Conservation (phyloP, 2,329 filamentous ascomycete genomes). For the Didymellaceae sp. region DNA sequence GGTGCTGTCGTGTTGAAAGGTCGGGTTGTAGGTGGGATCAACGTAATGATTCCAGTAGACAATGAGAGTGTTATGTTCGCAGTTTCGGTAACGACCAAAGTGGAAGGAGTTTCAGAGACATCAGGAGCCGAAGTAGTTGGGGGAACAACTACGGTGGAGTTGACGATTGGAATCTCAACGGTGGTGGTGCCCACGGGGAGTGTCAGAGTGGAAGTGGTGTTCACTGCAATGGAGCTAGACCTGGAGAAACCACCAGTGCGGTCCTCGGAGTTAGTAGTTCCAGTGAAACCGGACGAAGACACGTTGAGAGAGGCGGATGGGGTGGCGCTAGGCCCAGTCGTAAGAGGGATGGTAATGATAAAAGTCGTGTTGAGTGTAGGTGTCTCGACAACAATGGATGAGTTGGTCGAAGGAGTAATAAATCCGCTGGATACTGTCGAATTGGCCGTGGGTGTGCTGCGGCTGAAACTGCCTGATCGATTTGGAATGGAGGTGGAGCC, state of each 20-base stretch:
- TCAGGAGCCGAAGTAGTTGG: conserved; percentile 2
- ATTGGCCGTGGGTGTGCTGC: conserved; percentile 4
- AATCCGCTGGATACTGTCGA: conserved; percentile 18
- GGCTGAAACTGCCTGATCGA: neutral
- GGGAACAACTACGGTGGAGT: conserved; percentile 8
- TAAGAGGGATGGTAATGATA: neutral
- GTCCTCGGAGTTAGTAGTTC: conserved; percentile 2
- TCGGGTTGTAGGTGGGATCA: conserved; percentile 13
- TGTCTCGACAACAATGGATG: neutral
- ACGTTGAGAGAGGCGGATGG: neutral
- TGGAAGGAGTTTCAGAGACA: conserved; percentile 7
- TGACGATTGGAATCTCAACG: neutral
- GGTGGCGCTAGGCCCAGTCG: neutral
- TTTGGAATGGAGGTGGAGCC: neutral
- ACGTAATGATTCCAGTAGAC: conserved; percentile 9
- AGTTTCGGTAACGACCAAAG: conserved; percentile 1
- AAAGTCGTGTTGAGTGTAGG: conserved; percentile 3
- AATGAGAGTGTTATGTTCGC: conserved; percentile 15
- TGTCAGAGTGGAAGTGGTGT: conserved; percentile 2
- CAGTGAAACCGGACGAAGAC: neutral
- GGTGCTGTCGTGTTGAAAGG: conserved; percentile 8
- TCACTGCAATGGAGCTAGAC: neutral
- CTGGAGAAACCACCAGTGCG: conserved; percentile 1
- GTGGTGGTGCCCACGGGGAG: conserved; percentile 1
- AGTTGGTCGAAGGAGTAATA: conserved; percentile 3